phyloP scores from a whole-genome alignment of 192 early-diverging fungal genomes.

The Mycoemilia scoparia region DNA sequence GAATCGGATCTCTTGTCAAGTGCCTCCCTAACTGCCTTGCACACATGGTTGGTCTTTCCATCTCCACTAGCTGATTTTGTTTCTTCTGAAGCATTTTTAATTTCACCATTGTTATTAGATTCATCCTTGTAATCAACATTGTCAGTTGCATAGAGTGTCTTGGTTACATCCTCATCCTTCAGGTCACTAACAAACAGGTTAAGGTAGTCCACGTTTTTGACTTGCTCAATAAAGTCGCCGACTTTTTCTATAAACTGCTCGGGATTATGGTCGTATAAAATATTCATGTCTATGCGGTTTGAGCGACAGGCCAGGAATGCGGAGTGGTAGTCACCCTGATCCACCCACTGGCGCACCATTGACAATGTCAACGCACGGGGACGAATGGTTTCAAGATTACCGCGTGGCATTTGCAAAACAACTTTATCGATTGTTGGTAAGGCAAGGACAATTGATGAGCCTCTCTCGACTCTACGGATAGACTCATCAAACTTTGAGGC shows the following conservation, averaged over 20 bases:
- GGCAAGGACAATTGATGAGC: conserved; percentile 67
- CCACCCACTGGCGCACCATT: conserved; percentile 40
- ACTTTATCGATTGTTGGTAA: conserved; percentile 42
- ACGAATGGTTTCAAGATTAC: conserved; percentile 83
- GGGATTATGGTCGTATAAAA: conserved; percentile 65
- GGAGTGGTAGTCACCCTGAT: conserved; percentile 43
- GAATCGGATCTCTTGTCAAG: conserved; percentile 34
- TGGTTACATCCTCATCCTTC: conserved; percentile 64
- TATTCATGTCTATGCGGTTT: conserved; percentile 87
- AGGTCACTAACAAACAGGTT: conserved; percentile 79
- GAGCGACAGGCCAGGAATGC: conserved; percentile 72
- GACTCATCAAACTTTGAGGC: conserved; percentile 11
- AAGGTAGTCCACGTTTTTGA: conserved; percentile 67
- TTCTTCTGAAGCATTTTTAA: no score
- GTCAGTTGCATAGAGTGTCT: conserved; percentile 53
- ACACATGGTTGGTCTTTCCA: conserved; percentile 57
- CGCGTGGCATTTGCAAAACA: conserved; percentile 76
- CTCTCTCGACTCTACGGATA: conserved; percentile 73
- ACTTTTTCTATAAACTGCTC: conserved; percentile 48
- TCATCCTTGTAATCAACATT: not conserved
- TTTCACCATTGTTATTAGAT: no score
- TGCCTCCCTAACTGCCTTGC: conserved; percentile 41
- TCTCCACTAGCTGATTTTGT: not conserved
- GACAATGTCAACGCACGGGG: conserved; percentile 79
- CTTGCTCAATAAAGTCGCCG: conserved; percentile 48